Conservation (phyloP, 2,329 filamentous ascomycete species). For the Diaporthe eres region DNA sequence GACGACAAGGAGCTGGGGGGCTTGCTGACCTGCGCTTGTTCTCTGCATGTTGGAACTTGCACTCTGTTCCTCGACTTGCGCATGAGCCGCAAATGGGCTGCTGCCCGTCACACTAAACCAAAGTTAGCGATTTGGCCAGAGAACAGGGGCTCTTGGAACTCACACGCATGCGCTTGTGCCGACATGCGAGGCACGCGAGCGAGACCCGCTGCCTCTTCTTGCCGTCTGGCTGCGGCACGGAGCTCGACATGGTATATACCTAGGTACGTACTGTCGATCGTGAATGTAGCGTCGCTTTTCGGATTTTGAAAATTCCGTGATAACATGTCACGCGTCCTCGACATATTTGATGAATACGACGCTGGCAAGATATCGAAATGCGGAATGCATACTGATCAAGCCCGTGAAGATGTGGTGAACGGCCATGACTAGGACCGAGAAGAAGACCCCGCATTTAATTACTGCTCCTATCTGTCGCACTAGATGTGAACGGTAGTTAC, state of each 20-base stretch:
- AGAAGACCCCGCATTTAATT: neutral
- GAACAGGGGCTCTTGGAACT: neutral
- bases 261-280: too few species aligned
- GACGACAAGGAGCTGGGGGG: neutral
- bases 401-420: neutral
- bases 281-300: neutral
- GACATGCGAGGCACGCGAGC: constrained; percentile 26
- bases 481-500: neutral
- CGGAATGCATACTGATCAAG: neutral
- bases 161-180: constrained; percentile 28
- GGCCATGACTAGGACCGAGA: neutral
- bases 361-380: neutral
- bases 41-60: constrained; percentile 5
- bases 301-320: neutral
- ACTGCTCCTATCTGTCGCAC: constrained; percentile 6
- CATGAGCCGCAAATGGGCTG: constrained; percentile 12
- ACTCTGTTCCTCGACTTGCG: constrained; percentile 5
- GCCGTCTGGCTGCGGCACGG: neutral
- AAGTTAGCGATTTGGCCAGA: neutral
- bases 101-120: constrained; percentile 15
- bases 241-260: neutral
- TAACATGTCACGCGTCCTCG: neutral
- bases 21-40: constrained; percentile 24
- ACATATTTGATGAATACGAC: neutral
- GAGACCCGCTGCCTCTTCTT: constrained; percentile 27